phyloP scores from a whole-genome alignment of 2,329 filamentous ascomycete species.

The Aspergillus sp. region DNA sequence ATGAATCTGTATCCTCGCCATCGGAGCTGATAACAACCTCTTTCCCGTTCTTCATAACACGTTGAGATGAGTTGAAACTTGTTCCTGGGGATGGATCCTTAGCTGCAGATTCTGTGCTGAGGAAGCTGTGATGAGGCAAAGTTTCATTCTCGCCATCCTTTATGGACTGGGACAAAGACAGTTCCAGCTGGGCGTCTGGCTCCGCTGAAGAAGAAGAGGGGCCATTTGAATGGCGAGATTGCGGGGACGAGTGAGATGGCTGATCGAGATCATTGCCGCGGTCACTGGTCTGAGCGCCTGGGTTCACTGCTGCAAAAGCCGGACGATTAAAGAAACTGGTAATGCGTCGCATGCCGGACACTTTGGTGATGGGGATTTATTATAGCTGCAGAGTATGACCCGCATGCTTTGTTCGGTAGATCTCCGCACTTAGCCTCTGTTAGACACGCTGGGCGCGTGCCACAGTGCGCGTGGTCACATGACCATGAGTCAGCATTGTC shows the following conservation, averaged over 20 bases:
- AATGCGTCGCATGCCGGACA: conserved; percentile 38
- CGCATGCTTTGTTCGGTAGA: conserved; percentile 11
- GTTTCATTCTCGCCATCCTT: conserved; percentile 11
- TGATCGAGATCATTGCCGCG: conserved; percentile 18
- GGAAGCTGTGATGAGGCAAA: conserved; percentile 20
- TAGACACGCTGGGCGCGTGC: conserved; percentile 16
- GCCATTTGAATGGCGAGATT: conserved; percentile 22
- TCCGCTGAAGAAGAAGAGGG: conserved; percentile 20
- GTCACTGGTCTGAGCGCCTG: conserved; percentile 5
- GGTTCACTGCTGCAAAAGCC: conserved; percentile 18
- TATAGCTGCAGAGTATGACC: conserved; percentile 7
- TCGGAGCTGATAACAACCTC: conserved; percentile 67
- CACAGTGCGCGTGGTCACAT: conserved; percentile 25
- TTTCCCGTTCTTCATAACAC: conserved; percentile 58
- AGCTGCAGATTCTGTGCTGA: conserved; percentile 11
- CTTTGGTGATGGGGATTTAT: conserved; percentile 1
- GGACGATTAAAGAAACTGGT: conserved; percentile 51
- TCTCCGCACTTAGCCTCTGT: conserved; percentile 7
- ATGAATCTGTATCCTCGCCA: conserved; percentile 65
- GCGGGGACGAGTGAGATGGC: conserved; percentile 29
- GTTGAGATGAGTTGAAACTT: conserved; percentile 44
- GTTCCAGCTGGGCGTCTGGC: conserved; percentile 17
- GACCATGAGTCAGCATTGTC: conserved; percentile 4
- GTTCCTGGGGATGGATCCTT: conserved; percentile 22
- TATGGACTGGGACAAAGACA: conserved; percentile 17